A percentile compares a stretch with the other conserved stretches of the same genome.
phyloP scores from a whole-genome alignment of 371 early-diverging fungal species.

The Mucor lusitanicus region DNA sequence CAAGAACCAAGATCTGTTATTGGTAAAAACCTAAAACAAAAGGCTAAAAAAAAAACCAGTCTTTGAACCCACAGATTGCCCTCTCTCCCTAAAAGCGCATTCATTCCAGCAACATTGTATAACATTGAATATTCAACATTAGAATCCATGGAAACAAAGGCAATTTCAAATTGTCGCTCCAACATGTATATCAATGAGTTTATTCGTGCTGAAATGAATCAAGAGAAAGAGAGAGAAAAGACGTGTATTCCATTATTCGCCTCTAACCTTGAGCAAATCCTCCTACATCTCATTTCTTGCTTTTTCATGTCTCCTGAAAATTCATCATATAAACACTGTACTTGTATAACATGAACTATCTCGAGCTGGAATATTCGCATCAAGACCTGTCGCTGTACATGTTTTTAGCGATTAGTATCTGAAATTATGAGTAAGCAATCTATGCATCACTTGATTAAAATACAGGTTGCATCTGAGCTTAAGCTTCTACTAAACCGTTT shows the following conservation, averaged over 20 bases:
- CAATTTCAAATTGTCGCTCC: neutral
- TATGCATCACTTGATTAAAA: neutral
- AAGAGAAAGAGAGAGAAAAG: too few species aligned
- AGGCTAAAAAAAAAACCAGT: neutral
- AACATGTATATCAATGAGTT: neutral
- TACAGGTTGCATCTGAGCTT: too few species aligned
- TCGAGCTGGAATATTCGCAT: neutral
- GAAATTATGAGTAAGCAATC: neutral
- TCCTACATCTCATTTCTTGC: neutral
- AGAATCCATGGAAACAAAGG: neutral
- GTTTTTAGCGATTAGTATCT: neutral
- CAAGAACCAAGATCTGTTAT: neutral
- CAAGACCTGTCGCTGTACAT: neutral
- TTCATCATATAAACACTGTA: neutral
- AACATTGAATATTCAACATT: neutral
- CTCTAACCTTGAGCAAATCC: neutral
- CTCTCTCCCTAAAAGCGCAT: neutral
- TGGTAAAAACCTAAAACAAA: neutral
- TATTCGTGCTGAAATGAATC: neutral
- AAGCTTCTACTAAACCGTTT: too few species aligned
- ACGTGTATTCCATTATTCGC: neutral
- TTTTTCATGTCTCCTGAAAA: neutral
- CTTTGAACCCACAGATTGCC: neutral
- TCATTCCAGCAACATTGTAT: neutral
- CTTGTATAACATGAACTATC: neutral